Evolutionary conservation across 768 basidiomycete species (phyloP).

Genomic region (Arthromyces matolae): DNA sequence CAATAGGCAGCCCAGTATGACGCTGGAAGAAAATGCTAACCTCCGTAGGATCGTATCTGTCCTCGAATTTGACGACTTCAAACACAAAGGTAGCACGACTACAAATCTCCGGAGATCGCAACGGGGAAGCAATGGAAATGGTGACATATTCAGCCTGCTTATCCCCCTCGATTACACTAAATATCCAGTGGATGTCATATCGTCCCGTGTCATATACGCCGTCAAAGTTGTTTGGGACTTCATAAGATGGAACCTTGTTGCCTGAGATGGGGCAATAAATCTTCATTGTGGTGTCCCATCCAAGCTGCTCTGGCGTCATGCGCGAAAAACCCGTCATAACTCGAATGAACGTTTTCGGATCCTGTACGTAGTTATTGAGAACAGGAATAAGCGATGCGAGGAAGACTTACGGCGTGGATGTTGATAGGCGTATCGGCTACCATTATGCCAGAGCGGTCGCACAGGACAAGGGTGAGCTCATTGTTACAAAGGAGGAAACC

Average conservation of each 20-base stretch:
- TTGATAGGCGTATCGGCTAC: slow-evolving; percentile 7
- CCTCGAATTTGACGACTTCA: neutral
- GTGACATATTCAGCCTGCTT: neutral
- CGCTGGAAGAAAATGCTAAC: neutral
- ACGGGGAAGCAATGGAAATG: neutral
- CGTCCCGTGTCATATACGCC: neutral
- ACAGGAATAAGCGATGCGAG: neutral
- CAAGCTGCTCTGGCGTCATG: slow-evolving; percentile 5
- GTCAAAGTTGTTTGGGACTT: neutral
- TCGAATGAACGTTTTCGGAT: slow-evolving; percentile 1
- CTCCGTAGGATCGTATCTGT: neutral
- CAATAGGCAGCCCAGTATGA: too few species aligned
- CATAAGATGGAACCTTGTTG: neutral
- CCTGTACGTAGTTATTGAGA: neutral
- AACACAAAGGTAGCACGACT: slow-evolving; percentile 2
- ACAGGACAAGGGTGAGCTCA: slow-evolving; percentile 5
- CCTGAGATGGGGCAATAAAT: slow-evolving; percentile 1
- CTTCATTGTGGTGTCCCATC: slow-evolving; percentile 11
- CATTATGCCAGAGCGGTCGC: slow-evolving; percentile 11
- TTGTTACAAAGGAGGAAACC: slow-evolving; percentile 4
- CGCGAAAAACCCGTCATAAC: neutral
- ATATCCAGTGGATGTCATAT: slow-evolving; percentile 4
- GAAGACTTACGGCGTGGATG: slow-evolving; percentile 7
- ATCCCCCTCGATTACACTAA: neutral
- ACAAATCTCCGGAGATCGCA: neutral